Evolutionary conservation across 352 stramenopile genomes (phyloP).

Genomic region (Globisporangium parvum): DNA sequence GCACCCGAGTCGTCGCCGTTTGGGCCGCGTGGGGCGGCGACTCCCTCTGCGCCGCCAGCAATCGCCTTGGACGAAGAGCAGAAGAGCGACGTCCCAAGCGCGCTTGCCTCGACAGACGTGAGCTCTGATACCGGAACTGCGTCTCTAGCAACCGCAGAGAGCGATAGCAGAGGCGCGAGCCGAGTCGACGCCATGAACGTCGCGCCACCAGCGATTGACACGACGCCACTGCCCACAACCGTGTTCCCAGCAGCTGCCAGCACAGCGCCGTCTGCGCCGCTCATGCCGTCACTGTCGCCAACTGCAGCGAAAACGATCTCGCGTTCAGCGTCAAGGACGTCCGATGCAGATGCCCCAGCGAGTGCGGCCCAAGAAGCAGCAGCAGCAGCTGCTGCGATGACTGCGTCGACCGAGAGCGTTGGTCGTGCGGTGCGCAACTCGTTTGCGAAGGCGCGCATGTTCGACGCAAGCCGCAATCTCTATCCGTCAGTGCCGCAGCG

Average conservation of each 20-base stretch:
- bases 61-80: constrained; percentile 2
- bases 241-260: background rate
- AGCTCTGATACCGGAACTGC: background rate
- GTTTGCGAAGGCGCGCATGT: constrained; percentile 37
- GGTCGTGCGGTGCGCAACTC: constrained; percentile 31
- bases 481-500: constrained; percentile 32
- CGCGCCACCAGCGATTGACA: constrained; percentile 21
- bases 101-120: too few relatives aligned
- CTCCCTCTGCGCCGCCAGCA: constrained; percentile 13
- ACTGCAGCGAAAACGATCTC: constrained; percentile 35
- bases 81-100: background rate
- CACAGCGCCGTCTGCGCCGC: constrained; percentile 14
- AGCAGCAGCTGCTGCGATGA: constrained; percentile 14
- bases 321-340: background rate
- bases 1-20: constrained; percentile 13
- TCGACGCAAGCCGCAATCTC: constrained; percentile 27
- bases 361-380: constrained; percentile 11
- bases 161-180: background rate
- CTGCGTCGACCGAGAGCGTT: constrained; percentile 20
- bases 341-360: background rate
- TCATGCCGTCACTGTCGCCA: constrained; percentile 39
- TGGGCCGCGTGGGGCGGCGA: background rate
- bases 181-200: background rate
- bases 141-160: background rate
- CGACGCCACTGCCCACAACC: background rate